These are phyloP conservation scores for Irpex rosettiformis DNA, from an alignment of 1,284 basidiomycete genomes.

Conservation along the genomic window DNA sequence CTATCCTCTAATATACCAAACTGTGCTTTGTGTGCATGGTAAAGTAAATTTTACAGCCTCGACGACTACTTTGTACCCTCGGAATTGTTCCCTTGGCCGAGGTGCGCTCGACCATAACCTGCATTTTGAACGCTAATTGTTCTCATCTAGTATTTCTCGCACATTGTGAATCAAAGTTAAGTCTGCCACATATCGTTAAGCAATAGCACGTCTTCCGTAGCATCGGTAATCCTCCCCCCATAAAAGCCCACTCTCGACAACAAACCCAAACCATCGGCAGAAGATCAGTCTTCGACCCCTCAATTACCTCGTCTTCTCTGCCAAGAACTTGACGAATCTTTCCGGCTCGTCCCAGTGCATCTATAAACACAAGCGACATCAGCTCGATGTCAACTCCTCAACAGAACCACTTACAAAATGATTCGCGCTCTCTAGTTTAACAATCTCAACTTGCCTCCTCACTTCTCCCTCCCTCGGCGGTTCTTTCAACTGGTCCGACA, in stretches of 20 bases:
- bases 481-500: constrained; percentile 1
- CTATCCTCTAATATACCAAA: too few relatives aligned
- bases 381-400: too few relatives aligned
- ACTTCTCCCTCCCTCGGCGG: neutral
- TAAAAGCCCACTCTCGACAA: neutral
- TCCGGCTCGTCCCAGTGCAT: constrained; percentile 25
- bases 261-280: neutral
- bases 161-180: too few relatives aligned
- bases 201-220: neutral
- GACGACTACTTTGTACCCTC: too few relatives aligned
- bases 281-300: neutral
- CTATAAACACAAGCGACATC: constrained; percentile 7
- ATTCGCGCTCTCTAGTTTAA: constrained; percentile 18
- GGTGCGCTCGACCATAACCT: too few relatives aligned
- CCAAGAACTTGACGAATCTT: constrained; percentile 15
- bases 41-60: too few relatives aligned
- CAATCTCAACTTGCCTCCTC: neutral
- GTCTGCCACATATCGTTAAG: neutral
- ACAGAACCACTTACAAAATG: constrained; percentile 27
- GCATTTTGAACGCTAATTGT: too few relatives aligned
- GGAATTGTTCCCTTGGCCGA: too few relatives aligned
- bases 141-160: too few relatives aligned
- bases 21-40: too few relatives aligned
- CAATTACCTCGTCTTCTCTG: neutral
- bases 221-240: neutral